phyloP scores from a whole-genome alignment of 1,284 basidiomycete genomes.

The Cutaneotrichosporon curvatum region DNA sequence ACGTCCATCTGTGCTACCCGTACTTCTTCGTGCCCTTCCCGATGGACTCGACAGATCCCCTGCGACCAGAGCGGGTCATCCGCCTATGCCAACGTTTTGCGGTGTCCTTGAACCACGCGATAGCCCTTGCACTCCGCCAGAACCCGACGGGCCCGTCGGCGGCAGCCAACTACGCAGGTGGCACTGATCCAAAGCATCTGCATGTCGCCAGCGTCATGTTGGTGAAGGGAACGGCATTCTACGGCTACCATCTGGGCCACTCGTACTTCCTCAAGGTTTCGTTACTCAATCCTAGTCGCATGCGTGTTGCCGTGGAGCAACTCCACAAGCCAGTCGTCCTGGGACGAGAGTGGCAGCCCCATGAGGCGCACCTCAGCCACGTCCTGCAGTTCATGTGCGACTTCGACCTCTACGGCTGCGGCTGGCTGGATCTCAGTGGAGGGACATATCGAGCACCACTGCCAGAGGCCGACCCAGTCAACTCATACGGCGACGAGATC shows the following conservation, averaged over 20 bases:
- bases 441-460: slow-evolving; percentile 51
- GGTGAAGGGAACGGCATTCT: slow-evolving; percentile 92
- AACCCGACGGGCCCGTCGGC: slow-evolving; percentile 28
- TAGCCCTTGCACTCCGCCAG: slow-evolving; percentile 43
- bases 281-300: slow-evolving; percentile 62
- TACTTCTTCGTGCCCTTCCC: slow-evolving; percentile 54
- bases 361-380: slow-evolving; percentile 85
- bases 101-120: slow-evolving; percentile 42
- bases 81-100: slow-evolving; percentile 42
- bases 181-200: slow-evolving; percentile 42
- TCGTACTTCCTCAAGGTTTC: slow-evolving; percentile 84
- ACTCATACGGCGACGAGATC: slow-evolving; percentile 8
- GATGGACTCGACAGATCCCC: slow-evolving; percentile 45
- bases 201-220: slow-evolving; percentile 61
- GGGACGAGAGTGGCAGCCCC: slow-evolving; percentile 66
- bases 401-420: slow-evolving; percentile 91
- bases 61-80: slow-evolving; percentile 43
- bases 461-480: slow-evolving; percentile 39
- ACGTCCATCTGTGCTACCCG: slow-evolving; percentile 68
- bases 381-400: slow-evolving; percentile 91
- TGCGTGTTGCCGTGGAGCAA: slow-evolving; percentile 64
- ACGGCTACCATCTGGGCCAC: slow-evolving; percentile 84
- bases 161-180: slow-evolving; percentile 27
- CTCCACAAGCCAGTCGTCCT: slow-evolving; percentile 74
- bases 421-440: slow-evolving; percentile 63